These are phyloP conservation scores for Plasmodium gonderi DNA, from an alignment of 169 alveolate genomes.

Conservation along the genomic window DNA sequence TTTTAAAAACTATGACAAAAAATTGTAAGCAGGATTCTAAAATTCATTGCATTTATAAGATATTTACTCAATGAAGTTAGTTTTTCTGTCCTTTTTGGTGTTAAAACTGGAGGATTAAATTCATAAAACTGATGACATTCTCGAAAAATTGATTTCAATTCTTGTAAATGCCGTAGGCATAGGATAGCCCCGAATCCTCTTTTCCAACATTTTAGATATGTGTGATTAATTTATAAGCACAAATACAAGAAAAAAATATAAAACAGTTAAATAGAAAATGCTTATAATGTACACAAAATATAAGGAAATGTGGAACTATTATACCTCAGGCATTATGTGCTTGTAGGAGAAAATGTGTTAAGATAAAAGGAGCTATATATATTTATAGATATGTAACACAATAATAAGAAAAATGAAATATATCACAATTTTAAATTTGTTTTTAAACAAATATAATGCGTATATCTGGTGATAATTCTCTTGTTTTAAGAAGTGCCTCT, in stretches of 20 bases:
- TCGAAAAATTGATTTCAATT: background rate
- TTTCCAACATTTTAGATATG: no score
- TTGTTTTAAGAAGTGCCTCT: background rate
- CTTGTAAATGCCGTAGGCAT: background rate
- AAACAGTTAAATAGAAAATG: no score
- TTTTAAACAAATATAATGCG: background rate
- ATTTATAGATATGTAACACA: background rate
- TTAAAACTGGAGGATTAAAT: background rate
- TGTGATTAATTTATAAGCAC: no score
- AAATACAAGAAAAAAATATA: no score
- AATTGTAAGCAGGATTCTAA: background rate
- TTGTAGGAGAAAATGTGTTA: background rate
- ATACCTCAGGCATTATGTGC: no score
- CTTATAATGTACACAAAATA: background rate
- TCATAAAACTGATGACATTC: background rate
- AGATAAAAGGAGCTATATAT: background rate
- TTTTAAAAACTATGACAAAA: background rate
- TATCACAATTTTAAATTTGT: background rate
- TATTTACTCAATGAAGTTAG: background rate
- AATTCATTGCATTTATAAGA: no score
- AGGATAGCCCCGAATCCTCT: background rate
- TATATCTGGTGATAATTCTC: background rate
- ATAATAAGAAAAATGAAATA: background rate
- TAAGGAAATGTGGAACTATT: no score
- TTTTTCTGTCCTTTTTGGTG: background rate